Evolutionary conservation across 164 flowering plant genomes (phyloP).

Genomic region (Macadamia tetraphylla): DNA sequence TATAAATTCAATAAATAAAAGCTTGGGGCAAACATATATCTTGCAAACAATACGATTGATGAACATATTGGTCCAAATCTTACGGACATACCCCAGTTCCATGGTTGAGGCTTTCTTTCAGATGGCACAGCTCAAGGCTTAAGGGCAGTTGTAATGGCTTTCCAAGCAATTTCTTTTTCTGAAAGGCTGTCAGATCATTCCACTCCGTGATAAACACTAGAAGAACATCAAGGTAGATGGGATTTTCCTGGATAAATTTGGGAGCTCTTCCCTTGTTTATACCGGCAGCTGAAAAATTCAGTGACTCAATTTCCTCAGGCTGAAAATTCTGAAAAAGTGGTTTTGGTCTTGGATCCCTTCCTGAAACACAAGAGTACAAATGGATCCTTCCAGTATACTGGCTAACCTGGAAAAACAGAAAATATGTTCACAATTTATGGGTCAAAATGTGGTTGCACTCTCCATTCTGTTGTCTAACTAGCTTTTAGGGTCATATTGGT

Average conservation of each 20-base stretch:
- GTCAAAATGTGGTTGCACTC: not conserved
- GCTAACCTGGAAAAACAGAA: slow-evolving; percentile 56
- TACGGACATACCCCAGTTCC: slow-evolving; percentile 44
- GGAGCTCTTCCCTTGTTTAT: slow-evolving; percentile 18
- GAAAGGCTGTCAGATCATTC: slow-evolving; percentile 65
- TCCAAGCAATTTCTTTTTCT: slow-evolving; percentile 54
- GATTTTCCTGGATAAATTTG: slow-evolving; percentile 30
- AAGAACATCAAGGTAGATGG: slow-evolving; percentile 36
- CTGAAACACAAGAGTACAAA: slow-evolving; percentile 64
- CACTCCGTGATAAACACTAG: slow-evolving; percentile 56
- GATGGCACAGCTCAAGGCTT: slow-evolving; percentile 56
- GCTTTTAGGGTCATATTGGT: not conserved
- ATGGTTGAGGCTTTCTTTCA: slow-evolving; percentile 67
- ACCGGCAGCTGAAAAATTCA: slow-evolving; percentile 15
- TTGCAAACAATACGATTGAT: too few species aligned
- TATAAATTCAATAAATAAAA: not conserved
- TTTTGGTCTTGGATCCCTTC: slow-evolving; percentile 62
- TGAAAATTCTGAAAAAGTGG: slow-evolving; percentile 70
- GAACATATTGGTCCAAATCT: not conserved
- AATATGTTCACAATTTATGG: not conserved
- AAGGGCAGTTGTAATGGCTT: slow-evolving; percentile 88
- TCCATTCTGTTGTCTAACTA: not conserved
- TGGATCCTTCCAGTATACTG: slow-evolving; percentile 83
- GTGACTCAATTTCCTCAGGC: slow-evolving; percentile 63
- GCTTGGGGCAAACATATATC: too few species aligned